A percentile compares a stretch with the other conserved stretches of the same genome.
Conservation (phyloP, 345 rosid genomes). For the Melastoma malabathricum region DNA sequence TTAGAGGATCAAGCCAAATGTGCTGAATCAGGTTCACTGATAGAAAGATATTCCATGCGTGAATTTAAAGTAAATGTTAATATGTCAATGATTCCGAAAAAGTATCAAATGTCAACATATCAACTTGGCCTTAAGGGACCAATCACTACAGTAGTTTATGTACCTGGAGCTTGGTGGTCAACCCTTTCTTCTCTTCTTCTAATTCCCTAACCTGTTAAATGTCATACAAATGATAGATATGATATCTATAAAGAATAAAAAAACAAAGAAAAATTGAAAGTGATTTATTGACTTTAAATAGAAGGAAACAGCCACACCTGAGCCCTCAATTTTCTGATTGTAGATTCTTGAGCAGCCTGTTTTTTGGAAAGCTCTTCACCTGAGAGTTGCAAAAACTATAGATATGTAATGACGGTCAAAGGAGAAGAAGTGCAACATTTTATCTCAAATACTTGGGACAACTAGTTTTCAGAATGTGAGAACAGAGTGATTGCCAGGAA, state of each 20-base stretch:
- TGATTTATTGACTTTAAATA: slow-evolving; percentile 1
- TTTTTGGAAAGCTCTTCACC: slow-evolving; percentile 99
- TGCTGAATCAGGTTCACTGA: no score
- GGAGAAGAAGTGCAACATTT: slow-evolving; percentile 1
- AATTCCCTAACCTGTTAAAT: slow-evolving; percentile 64
- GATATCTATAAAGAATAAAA: slow-evolving; percentile 13
- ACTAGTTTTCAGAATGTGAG: no score
- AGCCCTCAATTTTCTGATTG: slow-evolving; percentile 91
- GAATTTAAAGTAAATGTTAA: no score
- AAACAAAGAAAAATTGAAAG: slow-evolving; percentile 6
- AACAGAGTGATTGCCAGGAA: no score
- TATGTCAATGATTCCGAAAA: no score
- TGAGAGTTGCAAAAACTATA: slow-evolving; percentile 11
- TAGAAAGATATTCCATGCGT: no score
- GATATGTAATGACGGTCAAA: neutral
- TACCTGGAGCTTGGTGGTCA: slow-evolving; percentile 92
- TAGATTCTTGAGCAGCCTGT: slow-evolving; percentile 94
- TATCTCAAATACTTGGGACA: no score
- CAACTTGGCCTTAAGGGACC: no score
- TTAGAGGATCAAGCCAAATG: no score
- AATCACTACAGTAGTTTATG: neutral
- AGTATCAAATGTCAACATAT: no score
- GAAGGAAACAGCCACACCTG: slow-evolving; percentile 42
- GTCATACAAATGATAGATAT: slow-evolving; percentile 13
- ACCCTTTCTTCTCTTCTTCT: slow-evolving; percentile 97